Conservation (phyloP, 2,329 filamentous ascomycete species). For the Verticillium tricorpus region DNA sequence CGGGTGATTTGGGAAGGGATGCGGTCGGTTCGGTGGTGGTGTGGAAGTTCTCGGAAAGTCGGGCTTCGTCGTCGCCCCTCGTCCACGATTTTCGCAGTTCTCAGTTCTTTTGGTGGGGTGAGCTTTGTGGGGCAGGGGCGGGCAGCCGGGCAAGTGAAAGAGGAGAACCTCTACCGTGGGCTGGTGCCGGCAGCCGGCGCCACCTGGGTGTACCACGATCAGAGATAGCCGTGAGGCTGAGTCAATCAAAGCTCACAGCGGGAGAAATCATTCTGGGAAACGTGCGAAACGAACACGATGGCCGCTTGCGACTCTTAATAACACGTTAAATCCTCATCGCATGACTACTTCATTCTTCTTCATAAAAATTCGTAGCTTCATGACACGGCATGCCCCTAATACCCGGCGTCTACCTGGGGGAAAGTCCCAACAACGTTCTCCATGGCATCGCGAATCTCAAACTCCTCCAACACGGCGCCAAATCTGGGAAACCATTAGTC, state of each 20-base stretch:
- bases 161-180: neutral
- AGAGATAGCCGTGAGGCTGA: too few relatives aligned
- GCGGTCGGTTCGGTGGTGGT: constrained; percentile 7
- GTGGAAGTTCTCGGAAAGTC: constrained; percentile 12
- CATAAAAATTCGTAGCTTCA: neutral
- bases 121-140: constrained; percentile 15
- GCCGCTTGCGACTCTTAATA: too few relatives aligned
- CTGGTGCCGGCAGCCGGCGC: neutral
- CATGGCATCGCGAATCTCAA: constrained; percentile 72
- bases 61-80: constrained; percentile 11
- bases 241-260: too few relatives aligned
- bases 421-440: constrained; percentile 57
- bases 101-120: constrained; percentile 15
- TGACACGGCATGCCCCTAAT: neutral
- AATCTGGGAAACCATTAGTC: constrained; percentile 36
- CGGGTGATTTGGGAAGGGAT: constrained; percentile 2
- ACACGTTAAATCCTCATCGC: too few relatives aligned
- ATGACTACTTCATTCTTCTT: neutral
- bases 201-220: neutral
- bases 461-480: constrained; percentile 60
- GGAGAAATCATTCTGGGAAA: too few relatives aligned
- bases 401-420: neutral
- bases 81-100: constrained; percentile 14
- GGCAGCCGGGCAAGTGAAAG: constrained; percentile 6
- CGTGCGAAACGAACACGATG: too few relatives aligned